Evolutionary conservation across 1,139 yeast species (phyloP), one percentile per base, ranked within the genome.

Genomic region (Debaryomyces subglobosus): DNA sequence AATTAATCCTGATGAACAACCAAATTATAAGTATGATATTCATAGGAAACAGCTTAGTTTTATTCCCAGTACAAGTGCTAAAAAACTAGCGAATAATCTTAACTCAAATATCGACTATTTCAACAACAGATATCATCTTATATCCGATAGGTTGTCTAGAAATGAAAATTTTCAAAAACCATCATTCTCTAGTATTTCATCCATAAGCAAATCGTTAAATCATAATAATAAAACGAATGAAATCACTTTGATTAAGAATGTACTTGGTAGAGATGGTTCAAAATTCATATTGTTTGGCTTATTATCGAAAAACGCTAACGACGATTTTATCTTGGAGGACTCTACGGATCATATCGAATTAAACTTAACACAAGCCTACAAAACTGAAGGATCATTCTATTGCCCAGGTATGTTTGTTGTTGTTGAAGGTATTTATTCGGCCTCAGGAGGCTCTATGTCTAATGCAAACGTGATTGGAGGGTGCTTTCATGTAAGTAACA

Each of bases 361-460:
- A 24, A 89, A 87, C 49, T 64, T 92, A 13, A 70, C 79, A 1
- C 89, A 86, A 53, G 75, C 94, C 0, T 71, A 76, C 15, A 87
- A 89, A 40, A 78, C 86, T 1, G 77, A 76, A 12, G 91, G 88
- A 0, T 78, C 87, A 2, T 92, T 82, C 60, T 89, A 85, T 59
- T 82, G 84, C 2, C 81, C 87, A 0, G 99, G 99, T 1, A 85
- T 86, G 74, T 84, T 87, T 58, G 82, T 90, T 1, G 72, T 92
- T 4, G 87, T 87, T 39, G 96, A 91, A 61, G 99, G 99, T 12
- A 82, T 89, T 21, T 89, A 89, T 59, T 80, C 89, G 0, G 84
- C 82, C 5, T 79, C 83, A 18, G 87, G 86, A 21, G 81, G 78
- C 36, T 55, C 64, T 29, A 60, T 59, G 44, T 57, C 62, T 18